A percentile compares a stretch with the other conserved stretches of the same genome.
Evolutionary conservation across 2,329 filamentous ascomycete genomes (phyloP).

Genomic region (Didymella glomerata): DNA sequence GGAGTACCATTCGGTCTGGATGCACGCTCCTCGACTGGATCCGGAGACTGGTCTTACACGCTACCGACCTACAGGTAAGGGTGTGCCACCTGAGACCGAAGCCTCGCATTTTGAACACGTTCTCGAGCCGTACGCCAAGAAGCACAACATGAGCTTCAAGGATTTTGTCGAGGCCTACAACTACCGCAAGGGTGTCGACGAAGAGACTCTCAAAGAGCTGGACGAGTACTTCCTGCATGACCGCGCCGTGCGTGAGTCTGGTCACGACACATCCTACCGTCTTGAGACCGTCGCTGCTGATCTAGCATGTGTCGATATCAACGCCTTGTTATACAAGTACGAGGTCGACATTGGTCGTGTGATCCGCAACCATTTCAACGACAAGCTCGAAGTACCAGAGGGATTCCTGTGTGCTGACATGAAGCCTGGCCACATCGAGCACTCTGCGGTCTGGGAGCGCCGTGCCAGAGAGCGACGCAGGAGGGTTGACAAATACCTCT

Average conservation of each 20-base stretch:
- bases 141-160: conserved; percentile 80
- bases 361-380: conserved; percentile 84
- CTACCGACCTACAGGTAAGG: conserved; percentile 83
- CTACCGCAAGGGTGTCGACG: conserved; percentile 69
- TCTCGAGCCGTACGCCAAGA: conserved; percentile 81
- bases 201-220: conserved; percentile 72
- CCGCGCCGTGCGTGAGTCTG: conserved; percentile 92
- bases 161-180: conserved; percentile 94
- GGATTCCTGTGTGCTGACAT: conserved; percentile 78
- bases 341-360: conserved; percentile 90
- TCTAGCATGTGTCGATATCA: conserved; percentile 91
- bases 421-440: conserved; percentile 74
- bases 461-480: conserved; percentile 84
- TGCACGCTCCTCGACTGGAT: conserved; percentile 74
- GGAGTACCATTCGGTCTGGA: conserved; percentile 93
- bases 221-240: conserved; percentile 98
- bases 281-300: conserved; percentile 82
- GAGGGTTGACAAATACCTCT: conserved; percentile 90
- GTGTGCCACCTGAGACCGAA: conserved; percentile 92
- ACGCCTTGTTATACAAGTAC: conserved; percentile 95
- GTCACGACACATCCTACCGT: conserved; percentile 95
- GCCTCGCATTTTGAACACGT: conserved; percentile 86
- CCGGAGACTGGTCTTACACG: conserved; percentile 79
- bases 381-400: conserved; percentile 79
- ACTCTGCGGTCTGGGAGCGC: conserved; percentile 89